These are phyloP conservation scores for Cyberlindnera mycetangii DNA, from an alignment of 805 yeast genomes.

Conservation along the genomic window DNA sequence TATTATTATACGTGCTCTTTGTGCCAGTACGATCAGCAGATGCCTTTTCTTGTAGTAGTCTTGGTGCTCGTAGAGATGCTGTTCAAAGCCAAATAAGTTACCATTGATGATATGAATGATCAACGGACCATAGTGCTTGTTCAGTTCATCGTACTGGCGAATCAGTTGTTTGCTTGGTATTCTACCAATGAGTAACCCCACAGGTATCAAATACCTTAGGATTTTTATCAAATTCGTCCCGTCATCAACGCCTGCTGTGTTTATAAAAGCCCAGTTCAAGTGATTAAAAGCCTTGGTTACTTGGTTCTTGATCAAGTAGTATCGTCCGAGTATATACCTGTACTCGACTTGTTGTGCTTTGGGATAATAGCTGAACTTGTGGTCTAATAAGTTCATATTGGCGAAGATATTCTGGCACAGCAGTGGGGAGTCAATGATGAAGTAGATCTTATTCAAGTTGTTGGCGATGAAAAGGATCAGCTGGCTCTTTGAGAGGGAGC, in stretches of 20 bases:
- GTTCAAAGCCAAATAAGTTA: conserved; percentile 36
- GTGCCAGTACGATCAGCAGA: conserved; percentile 42
- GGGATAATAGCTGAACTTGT: conserved; percentile 40
- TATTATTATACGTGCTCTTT: conserved; percentile 42
- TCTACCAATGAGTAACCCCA: conserved; percentile 50
- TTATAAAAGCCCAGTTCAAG: conserved; percentile 41
- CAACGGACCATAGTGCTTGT: conserved; percentile 37
- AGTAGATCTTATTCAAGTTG: conserved; percentile 49
- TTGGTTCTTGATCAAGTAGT: conserved; percentile 50
- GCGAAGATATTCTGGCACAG: conserved; percentile 60
- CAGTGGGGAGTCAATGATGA: conserved; percentile 50
- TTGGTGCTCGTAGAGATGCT: conserved; percentile 33
- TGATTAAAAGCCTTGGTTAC: conserved; percentile 45
- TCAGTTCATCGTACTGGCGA: conserved; percentile 26
- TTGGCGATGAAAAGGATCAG: conserved; percentile 48
- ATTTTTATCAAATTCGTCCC: conserved; percentile 30
- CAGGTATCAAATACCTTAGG: conserved; percentile 48
- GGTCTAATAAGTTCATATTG: conserved; percentile 49
- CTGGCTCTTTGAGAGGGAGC: conserved; percentile 36
- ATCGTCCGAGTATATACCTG: conserved; percentile 51
- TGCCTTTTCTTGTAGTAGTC: conserved; percentile 36
- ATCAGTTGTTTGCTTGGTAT: conserved; percentile 37
- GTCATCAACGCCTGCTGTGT: conserved; percentile 11
- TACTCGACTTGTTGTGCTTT: conserved; percentile 47
- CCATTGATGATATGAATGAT: conserved; percentile 39